A percentile compares a stretch with the other conserved stretches of the same genome.
These are phyloP conservation scores for Pterula multifida DNA, from an alignment of 1,284 basidiomycete genomes.

Conservation along the genomic window DNA sequence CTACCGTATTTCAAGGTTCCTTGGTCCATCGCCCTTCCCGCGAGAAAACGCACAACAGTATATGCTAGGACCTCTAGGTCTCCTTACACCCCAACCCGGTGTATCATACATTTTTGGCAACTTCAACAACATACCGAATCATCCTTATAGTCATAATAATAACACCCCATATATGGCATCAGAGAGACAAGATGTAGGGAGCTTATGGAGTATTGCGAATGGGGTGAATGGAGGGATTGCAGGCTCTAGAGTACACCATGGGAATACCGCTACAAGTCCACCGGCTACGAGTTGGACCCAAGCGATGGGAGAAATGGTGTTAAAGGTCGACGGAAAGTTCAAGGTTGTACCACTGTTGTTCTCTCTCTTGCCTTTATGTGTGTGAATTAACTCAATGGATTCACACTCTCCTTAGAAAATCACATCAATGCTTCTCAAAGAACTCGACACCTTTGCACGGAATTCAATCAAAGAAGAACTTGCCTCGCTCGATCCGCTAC, in stretches of 20 bases:
- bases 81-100: conserved; percentile 63
- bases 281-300: conserved; percentile 48
- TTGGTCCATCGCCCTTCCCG: conserved; percentile 66
- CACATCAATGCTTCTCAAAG: conserved; percentile 60
- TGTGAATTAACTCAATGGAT: conserved; percentile 4
- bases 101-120: conserved; percentile 66
- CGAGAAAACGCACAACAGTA: conserved; percentile 37
- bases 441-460: conserved; percentile 70
- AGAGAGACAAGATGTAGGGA: conserved; percentile 30
- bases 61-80: conserved; percentile 66
- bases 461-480: conserved; percentile 73
- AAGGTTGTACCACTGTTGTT: conserved; percentile 55
- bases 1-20: conserved; percentile 68
- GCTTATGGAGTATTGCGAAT: conserved; percentile 63
- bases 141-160: conserved; percentile 8
- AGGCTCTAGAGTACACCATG: conserved; percentile 13
- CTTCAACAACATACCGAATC: conserved; percentile 14
- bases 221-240: conserved; percentile 13
- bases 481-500: conserved; percentile 62
- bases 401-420: conserved; percentile 51
- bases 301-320: conserved; percentile 54
- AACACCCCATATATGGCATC: neutral
- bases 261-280: conserved; percentile 27
- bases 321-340: conserved; percentile 72
- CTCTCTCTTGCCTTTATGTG: conserved; percentile 5